Base-by-base conservation (phyloP, 2,329 filamentous ascomycete genomes). In the Talaromyces sp. region DNA sequence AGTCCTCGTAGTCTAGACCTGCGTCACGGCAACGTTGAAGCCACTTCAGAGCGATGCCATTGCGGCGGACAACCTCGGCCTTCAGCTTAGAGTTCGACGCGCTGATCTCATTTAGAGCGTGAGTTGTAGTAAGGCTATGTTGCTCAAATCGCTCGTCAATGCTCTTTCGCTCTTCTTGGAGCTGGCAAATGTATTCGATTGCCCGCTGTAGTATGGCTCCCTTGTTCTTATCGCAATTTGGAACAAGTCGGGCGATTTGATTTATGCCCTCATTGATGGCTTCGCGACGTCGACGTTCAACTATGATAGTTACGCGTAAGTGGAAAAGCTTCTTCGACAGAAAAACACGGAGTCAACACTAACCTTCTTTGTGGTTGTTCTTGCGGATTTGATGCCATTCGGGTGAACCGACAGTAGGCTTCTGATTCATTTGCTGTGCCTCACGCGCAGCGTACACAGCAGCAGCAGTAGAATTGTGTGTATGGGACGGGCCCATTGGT, bases 191-290 rank as follows among this genome's bases (percentile, higher is more conserved):
- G 77, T 96, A 97, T 59, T 91, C 87, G 9, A 97, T 93, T 0
- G 94, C 91, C 30, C 93, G 90, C 70, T 95, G 90, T 33, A 99
- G 80, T 60, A 99, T 97, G 2, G 91, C 95, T 0, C 94, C 94
- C 76, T 99, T 99, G 80, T 99, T 97, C 81, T 97, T 99, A 75
- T 99, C 94, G 67, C 93, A 97, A 13, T 91, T 91, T 0, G 94
- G 94, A 0, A 99, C 94, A 61, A 99, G 96, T 77, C 97, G 97
- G 62, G 93, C 90, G 27, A 99, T 84, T 74, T 97, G 94, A 68
- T 97, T 97, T 65, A 99, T 99, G 45, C 94, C 94, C 75, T 99
- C 94, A 62, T 99, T 99, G 72, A 99, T 99, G 0, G 94, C 97
- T 75, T 99, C 94, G 58, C 94, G 90, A 40, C 94, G 91, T 54